phyloP scores from a whole-genome alignment of 495 filamentous ascomycete genomes.

The Collariella sp. region DNA sequence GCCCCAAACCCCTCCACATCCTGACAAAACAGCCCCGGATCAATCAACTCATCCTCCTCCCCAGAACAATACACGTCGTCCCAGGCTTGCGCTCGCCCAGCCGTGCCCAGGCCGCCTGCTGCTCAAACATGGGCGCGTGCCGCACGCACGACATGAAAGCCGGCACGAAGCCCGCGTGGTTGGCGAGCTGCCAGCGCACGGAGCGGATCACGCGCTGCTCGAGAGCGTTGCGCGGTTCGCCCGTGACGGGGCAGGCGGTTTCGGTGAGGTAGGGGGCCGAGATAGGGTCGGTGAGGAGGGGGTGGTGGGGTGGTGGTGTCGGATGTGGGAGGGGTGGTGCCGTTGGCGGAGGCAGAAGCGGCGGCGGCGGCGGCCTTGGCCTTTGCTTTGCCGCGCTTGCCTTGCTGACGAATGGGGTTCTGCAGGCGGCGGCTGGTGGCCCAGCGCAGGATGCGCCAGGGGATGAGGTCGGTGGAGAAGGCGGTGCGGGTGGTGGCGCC shows the following conservation, averaged over 20 bases:
- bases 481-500: constrained; percentile 50
- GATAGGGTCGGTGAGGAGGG: constrained; percentile 8
- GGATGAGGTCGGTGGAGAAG: constrained; percentile 47
- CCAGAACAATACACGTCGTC: constrained; percentile 44
- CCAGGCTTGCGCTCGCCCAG: constrained; percentile 32
- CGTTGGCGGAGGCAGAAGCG: too few relatives aligned
- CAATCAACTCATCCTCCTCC: constrained; percentile 42
- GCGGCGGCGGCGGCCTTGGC: background rate
- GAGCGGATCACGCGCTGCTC: constrained; percentile 23
- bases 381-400: constrained; percentile 5
- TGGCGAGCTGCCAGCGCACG: constrained; percentile 45
- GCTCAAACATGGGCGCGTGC: constrained; percentile 41
- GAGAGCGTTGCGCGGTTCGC: constrained; percentile 19
- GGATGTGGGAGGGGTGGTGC: background rate
- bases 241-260: constrained; percentile 15
- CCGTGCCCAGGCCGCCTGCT: constrained; percentile 41
- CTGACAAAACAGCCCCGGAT: constrained; percentile 27
- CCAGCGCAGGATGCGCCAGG: constrained; percentile 29
- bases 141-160: constrained; percentile 45
- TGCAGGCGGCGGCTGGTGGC: constrained; percentile 32
- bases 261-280: constrained; percentile 24
- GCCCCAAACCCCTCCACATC: constrained; percentile 33
- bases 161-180: constrained; percentile 46
- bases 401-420: constrained; percentile 32
- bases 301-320: background rate